Percentiles rank a stretch among this genome's conserved stretches.
phyloP scores from a whole-genome alignment of 106 monocot species.

The Acanthochlamys bracteata region DNA sequence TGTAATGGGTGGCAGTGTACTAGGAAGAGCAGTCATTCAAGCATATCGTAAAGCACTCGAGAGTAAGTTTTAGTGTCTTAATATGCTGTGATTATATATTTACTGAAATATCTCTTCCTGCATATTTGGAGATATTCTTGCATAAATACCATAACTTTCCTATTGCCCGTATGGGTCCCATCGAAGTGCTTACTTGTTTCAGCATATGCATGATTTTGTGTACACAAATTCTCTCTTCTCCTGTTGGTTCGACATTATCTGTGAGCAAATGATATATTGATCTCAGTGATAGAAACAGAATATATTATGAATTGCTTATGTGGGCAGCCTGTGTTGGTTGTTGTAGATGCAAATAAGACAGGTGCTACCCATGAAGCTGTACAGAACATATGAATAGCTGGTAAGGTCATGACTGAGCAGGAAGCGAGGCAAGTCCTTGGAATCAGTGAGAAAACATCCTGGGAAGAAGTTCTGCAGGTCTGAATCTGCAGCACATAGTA shows the following conservation, averaged over 20 bases:
- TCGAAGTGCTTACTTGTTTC: not conserved
- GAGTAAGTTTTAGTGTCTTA: conserved; percentile 15
- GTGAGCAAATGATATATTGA: too few relatives aligned
- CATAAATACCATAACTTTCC: not conserved
- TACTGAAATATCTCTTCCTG: not conserved
- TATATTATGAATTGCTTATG: not conserved
- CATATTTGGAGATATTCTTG: not conserved
- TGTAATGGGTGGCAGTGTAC: conserved; percentile 33
- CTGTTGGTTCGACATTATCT: not conserved
- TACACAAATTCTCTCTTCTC: not conserved
- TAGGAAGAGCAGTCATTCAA: conserved; percentile 31
- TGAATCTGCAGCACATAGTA: not conserved
- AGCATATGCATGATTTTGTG: not conserved
- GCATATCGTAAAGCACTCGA: conserved; percentile 38
- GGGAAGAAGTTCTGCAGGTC: conserved; percentile 86
- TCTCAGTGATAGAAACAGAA: too few relatives aligned
- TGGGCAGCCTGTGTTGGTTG: not conserved
- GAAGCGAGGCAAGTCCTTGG: conserved; percentile 92
- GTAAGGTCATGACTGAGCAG: conserved; percentile 64
- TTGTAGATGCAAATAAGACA: conserved; percentile 70
- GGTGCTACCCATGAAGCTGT: conserved; percentile 80
- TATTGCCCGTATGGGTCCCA: not conserved
- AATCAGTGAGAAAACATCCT: conserved; percentile 51
- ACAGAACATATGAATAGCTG: conserved; percentile 56
- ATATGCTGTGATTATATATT: not conserved